These are phyloP conservation scores for Backusella liffmaniae DNA, from an alignment of 192 early-diverging fungal species.

Conservation along the genomic window DNA sequence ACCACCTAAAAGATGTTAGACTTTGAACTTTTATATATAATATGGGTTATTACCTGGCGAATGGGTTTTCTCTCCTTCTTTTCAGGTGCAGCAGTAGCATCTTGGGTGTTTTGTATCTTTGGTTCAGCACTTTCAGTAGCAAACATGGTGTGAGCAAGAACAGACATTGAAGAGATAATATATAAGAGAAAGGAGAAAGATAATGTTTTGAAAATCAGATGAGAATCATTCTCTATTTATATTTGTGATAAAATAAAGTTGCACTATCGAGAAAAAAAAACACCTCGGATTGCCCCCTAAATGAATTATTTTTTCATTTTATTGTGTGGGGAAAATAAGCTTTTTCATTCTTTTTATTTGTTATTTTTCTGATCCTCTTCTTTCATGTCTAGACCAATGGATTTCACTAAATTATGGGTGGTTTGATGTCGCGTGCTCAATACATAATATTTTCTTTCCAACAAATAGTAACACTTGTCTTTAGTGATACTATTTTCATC, in stretches of 20 bases:
- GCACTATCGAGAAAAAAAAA: background rate
- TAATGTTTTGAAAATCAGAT: background rate
- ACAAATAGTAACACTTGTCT: no score
- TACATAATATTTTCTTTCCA: no score
- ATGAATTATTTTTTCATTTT: background rate
- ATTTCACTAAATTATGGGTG: background rate
- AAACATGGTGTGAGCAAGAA: background rate
- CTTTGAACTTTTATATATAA: background rate
- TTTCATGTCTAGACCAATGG: background rate
- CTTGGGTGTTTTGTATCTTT: background rate
- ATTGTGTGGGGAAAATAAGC: background rate
- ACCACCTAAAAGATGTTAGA: slow-evolving; percentile 3
- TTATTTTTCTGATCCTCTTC: background rate
- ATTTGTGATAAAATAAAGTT: background rate
- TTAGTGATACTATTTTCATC: background rate
- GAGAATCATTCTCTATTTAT: background rate
- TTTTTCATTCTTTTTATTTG: background rate
- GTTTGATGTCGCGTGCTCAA: background rate
- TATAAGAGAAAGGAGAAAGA: background rate
- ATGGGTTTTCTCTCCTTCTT: slow-evolving; percentile 18
- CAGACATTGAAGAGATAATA: background rate
- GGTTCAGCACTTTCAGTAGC: background rate
- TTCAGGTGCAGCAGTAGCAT: background rate
- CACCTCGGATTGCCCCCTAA: background rate
- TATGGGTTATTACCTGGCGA: slow-evolving; percentile 11